Percentiles rank a stretch among this genome's conserved stretches.
These are phyloP conservation scores for Colletotrichum euphorbiae DNA, from an alignment of 2,329 filamentous ascomycete species.

Conservation along the genomic window DNA sequence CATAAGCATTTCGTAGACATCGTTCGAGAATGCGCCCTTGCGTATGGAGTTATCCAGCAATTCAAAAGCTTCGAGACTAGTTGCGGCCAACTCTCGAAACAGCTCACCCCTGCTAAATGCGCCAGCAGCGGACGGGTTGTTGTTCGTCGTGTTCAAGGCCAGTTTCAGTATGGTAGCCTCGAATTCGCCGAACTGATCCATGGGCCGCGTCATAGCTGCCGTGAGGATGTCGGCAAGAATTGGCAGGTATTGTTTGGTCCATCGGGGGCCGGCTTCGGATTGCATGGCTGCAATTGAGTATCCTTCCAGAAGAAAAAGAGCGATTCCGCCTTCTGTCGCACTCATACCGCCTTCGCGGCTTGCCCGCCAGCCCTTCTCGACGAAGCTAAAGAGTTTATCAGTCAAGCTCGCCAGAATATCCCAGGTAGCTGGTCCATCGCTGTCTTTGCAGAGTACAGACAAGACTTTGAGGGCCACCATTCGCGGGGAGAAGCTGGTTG, in stretches of 20 bases:
- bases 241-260: slow-evolving; percentile 63
- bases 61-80: slow-evolving; percentile 64
- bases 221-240: slow-evolving; percentile 62
- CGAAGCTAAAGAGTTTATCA: slow-evolving; percentile 41
- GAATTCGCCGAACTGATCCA: slow-evolving; percentile 53
- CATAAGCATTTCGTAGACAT: slow-evolving; percentile 76
- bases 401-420: slow-evolving; percentile 33
- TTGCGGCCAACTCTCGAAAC: slow-evolving; percentile 59
- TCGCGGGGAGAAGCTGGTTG: slow-evolving; percentile 68
- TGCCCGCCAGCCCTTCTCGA: slow-evolving; percentile 32
- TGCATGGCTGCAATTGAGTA: slow-evolving; percentile 62
- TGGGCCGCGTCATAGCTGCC: slow-evolving; percentile 50
- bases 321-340: slow-evolving; percentile 42
- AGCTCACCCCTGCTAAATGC: slow-evolving; percentile 73
- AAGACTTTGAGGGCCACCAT: slow-evolving; percentile 73
- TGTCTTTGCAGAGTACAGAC: slow-evolving; percentile 25
- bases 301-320: slow-evolving; percentile 64
- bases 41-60: slow-evolving; percentile 60
- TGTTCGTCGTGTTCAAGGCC: slow-evolving; percentile 88
- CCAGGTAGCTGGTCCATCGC: slow-evolving; percentile 23
- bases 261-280: slow-evolving; percentile 48
- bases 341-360: slow-evolving; percentile 27
- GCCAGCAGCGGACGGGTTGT: slow-evolving; percentile 75
- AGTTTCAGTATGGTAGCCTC: slow-evolving; percentile 72
- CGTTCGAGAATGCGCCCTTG: slow-evolving; percentile 60